Evolutionary conservation across 2,329 filamentous ascomycete genomes (phyloP), one percentile per base, ranked within the genome.

Genomic region (Fusarium keratoplasticum): DNA sequence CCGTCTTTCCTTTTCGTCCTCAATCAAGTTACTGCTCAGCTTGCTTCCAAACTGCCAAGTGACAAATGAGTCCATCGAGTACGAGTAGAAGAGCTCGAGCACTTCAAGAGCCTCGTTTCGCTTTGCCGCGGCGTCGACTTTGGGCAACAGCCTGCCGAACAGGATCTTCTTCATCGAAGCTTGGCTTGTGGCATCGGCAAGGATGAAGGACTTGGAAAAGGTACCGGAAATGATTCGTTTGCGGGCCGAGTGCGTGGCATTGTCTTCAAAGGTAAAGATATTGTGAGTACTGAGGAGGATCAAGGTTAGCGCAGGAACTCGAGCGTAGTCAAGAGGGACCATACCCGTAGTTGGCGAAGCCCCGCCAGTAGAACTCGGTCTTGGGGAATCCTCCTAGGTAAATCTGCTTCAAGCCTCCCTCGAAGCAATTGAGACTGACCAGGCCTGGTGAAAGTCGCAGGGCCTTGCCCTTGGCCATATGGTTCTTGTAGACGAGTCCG

Each of bases 51-150:
- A 73, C 14, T 71, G 69, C 69, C 69, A 71, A n/a, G n/a, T 18
- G 7, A 67, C 40, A 40, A 69, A 73, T 10, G 69, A 68, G 55
- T 71, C 64, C 62, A 73, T 71, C 16, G 66, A 73, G 63, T 73
- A 73, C 6, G 52, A 36, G 36, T 66, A 73, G 31, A 42, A 29
- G 8, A 73, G 36, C 14, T 71, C 69, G 2, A 69, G 58, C 2
- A 71, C 62, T 31, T 71, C 66, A 5, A 70, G 20, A 5, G 62
- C 16, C n/a, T 71, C 11, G 11, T 61, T 58, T 5, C 36, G 25
- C 11, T 44, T 14, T n/a, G 66, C 69, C 1, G 69, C 63, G 0
- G 16, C 13, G 27, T 58, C 25, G 8, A 73, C 22, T 14, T 59
- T 4, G 16, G 65, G 69, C 2, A 71, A 31, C 0, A 73, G 54